Percentiles rank a stretch among this genome's conserved stretches.
These are phyloP conservation scores for Trypanosomatidae sp. DNA, from an alignment of 208 protist species.

Conservation along the genomic window DNA sequence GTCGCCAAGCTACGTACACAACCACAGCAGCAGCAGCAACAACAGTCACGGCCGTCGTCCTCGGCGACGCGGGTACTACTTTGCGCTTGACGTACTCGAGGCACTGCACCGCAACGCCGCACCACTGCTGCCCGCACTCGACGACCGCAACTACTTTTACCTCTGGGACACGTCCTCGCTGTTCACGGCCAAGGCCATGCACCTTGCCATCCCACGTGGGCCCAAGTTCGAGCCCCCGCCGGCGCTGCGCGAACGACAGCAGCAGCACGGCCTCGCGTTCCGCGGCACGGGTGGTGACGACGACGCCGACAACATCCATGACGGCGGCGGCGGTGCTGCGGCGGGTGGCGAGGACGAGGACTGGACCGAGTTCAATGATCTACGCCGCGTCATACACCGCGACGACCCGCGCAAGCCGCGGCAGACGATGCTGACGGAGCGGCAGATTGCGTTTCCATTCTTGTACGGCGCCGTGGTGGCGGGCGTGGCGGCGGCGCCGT, in stretches of 20 bases:
- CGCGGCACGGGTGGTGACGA: neutral
- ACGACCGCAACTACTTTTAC: constrained; percentile 99
- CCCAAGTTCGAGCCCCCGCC: constrained; percentile 93
- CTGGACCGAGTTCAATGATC: constrained; percentile 99
- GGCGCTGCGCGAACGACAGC: constrained; percentile 10
- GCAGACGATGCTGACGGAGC: constrained; percentile 98
- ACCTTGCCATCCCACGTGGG: constrained; percentile 98
- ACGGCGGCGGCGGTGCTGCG: neutral
- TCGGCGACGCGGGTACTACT: constrained; percentile 90
- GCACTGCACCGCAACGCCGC: constrained; percentile 91
- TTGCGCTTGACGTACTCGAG: constrained; percentile 72
- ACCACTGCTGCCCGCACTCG: constrained; percentile 95
- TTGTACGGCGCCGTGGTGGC: constrained; percentile 98
- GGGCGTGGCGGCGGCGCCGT: constrained; percentile 83
- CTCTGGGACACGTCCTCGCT: constrained; percentile 99
- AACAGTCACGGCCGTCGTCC: constrained; percentile 80
- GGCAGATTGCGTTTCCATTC: constrained; percentile 99
- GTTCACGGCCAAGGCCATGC: constrained; percentile 99
- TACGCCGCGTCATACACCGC: constrained; percentile 99
- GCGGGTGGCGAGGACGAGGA: constrained; percentile 92
- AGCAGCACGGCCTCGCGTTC: constrained; percentile 5
- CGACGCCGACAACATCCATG: neutral
- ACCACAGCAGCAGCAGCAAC: too few relatives aligned
- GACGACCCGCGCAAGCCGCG: constrained; percentile 84
- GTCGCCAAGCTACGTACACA: too few relatives aligned